phyloP scores from a whole-genome alignment of 2,329 filamentous ascomycete genomes.

The Botrytis porri region DNA sequence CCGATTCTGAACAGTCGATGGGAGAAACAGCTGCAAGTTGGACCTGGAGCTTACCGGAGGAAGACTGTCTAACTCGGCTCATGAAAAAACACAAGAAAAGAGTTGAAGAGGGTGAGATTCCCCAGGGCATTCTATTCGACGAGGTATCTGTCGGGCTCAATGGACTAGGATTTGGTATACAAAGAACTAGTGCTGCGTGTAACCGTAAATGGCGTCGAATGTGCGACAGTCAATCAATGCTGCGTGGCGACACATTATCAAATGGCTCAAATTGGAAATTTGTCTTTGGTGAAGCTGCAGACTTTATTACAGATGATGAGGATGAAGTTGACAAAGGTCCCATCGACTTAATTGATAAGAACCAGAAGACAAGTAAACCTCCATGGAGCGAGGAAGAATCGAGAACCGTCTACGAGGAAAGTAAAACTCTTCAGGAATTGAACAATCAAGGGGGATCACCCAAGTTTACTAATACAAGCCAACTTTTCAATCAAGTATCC shows the following conservation, averaged over 20 bases:
- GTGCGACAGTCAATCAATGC: accelerated
- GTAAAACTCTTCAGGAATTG: background rate
- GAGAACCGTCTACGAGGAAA: background rate
- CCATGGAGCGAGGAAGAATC: background rate
- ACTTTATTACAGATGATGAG: too few relatives aligned
- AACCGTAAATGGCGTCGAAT: background rate
- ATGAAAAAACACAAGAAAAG: background rate
- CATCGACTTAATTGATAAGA: too few relatives aligned
- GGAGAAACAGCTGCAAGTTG: too few relatives aligned
- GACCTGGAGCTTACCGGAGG: background rate
- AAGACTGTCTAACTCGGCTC: background rate
- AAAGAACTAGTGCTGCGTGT: background rate
- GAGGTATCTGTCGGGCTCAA: background rate
- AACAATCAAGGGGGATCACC: background rate
- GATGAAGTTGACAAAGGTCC: background rate
- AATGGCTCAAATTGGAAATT: too few relatives aligned
- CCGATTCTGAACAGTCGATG: background rate
- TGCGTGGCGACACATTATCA: too few relatives aligned
- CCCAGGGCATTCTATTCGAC: background rate
- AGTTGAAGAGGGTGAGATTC: background rate
- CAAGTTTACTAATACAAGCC: background rate
- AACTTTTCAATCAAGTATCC: background rate
- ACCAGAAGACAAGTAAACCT: background rate
- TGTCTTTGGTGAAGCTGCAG: too few relatives aligned
- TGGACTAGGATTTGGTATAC: background rate